These are phyloP conservation scores for Neospermospora avenae DNA, from an alignment of 2,329 filamentous ascomycete genomes.

Conservation along the genomic window DNA sequence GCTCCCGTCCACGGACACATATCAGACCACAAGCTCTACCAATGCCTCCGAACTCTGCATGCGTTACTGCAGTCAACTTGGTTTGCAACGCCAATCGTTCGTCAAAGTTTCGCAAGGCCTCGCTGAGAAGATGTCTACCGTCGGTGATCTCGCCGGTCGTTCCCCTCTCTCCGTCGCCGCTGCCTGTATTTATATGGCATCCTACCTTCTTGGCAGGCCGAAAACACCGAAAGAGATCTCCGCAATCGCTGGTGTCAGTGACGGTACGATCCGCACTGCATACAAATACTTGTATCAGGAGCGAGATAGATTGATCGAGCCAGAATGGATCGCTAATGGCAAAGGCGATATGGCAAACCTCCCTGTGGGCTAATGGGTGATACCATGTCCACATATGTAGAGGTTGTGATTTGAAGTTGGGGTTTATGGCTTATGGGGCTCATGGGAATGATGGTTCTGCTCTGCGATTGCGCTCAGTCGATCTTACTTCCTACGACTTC, in stretches of 20 bases:
- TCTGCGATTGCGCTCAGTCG: constrained; percentile 13
- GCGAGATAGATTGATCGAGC: constrained; percentile 69
- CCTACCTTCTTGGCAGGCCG: constrained; percentile 75
- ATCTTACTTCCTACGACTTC: constrained; percentile 2
- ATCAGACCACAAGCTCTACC: constrained; percentile 72
- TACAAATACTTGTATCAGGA: constrained; percentile 84
- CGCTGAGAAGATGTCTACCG: constrained; percentile 71
- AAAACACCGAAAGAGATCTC: constrained; percentile 86
- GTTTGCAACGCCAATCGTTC: constrained; percentile 67
- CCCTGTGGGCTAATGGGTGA: constrained; percentile 44
- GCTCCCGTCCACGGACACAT: constrained; percentile 47
- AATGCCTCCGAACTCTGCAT: constrained; percentile 81
- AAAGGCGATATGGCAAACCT: constrained; percentile 69
- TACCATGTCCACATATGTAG: constrained; percentile 21
- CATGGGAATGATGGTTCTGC: constrained; percentile 12
- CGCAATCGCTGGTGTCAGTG: constrained; percentile 80
- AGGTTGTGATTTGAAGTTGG: neutral
- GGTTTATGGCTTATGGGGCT: constrained; percentile 1
- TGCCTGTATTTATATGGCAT: constrained; percentile 95
- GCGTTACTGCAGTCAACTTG: constrained; percentile 84
- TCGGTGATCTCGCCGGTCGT: constrained; percentile 78
- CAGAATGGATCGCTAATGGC: constrained; percentile 70
- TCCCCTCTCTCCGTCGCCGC: constrained; percentile 92
- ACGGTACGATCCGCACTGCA: constrained; percentile 93
- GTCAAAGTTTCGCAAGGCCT: constrained; percentile 78